These are phyloP conservation scores for Debaryomyces maramus DNA, from an alignment of 805 yeast genomes.

Conservation along the genomic window DNA sequence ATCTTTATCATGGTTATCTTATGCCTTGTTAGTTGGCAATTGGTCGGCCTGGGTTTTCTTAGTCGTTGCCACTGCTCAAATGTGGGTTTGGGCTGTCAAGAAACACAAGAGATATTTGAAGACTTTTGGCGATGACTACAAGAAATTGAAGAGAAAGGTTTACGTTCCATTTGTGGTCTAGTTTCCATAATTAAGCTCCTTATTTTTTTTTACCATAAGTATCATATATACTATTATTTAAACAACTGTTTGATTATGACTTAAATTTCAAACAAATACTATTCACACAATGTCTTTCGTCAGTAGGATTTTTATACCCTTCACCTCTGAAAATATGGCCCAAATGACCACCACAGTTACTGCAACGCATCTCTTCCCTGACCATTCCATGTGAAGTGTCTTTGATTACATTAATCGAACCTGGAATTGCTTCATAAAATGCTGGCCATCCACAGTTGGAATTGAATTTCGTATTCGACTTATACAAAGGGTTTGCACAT, in stretches of 20 bases:
- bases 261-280: conserved; percentile 73
- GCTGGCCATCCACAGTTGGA: conserved; percentile 99
- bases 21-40: conserved; percentile 72
- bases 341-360: conserved; percentile 87
- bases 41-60: conserved; percentile 74
- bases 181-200: conserved; percentile 1
- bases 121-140: conserved; percentile 77
- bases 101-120: conserved; percentile 69
- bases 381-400: conserved; percentile 75
- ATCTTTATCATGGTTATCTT: conserved; percentile 68
- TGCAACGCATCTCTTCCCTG: conserved; percentile 87
- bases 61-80: conserved; percentile 70
- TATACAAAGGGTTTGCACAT: conserved; percentile 77
- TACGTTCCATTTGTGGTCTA: conserved; percentile 73
- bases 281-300: conserved; percentile 94
- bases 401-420: conserved; percentile 59
- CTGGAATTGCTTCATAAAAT: conserved; percentile 86
- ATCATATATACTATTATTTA: not conserved
- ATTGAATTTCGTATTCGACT: conserved; percentile 77
- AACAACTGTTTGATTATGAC: conserved; percentile 3
- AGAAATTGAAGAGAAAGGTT: conserved; percentile 69
- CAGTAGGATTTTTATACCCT: conserved; percentile 85
- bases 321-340: conserved; percentile 96
- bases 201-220: not conserved
- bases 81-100: conserved; percentile 90